Evolutionary conservation across 2,329 filamentous ascomycete species (phyloP).

Genomic region (Rutstroemia sp.): DNA sequence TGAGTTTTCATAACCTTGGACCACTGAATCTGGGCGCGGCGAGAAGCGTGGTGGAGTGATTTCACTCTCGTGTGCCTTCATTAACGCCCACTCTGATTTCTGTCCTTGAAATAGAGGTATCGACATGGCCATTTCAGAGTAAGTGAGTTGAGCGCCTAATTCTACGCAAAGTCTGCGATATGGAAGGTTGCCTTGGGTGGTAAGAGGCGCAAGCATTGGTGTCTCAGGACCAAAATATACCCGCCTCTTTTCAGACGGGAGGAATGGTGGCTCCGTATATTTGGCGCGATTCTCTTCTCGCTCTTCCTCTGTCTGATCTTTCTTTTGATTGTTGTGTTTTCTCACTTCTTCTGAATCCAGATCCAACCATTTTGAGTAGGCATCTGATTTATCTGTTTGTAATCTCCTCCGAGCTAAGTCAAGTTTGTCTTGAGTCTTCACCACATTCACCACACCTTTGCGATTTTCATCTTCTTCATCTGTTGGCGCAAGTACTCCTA

Average conservation of each 20-base stretch:
- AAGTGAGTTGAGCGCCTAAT: slow-evolving; percentile 85
- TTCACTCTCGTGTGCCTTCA: slow-evolving; percentile 88
- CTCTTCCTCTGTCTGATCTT: slow-evolving; percentile 33
- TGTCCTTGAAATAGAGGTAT: slow-evolving; percentile 83
- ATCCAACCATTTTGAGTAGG: slow-evolving; percentile 72
- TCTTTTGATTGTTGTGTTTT: slow-evolving; percentile 39
- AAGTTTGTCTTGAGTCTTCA: slow-evolving; percentile 63
- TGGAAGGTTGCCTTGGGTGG: slow-evolving; percentile 92
- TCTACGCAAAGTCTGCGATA: slow-evolving; percentile 87
- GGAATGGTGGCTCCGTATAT: slow-evolving; percentile 80
- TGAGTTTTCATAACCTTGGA: slow-evolving; percentile 72
- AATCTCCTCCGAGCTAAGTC: slow-evolving; percentile 66
- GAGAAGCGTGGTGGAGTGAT: slow-evolving; percentile 62
- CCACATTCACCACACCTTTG: slow-evolving; percentile 66
- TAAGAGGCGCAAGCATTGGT: slow-evolving; percentile 86
- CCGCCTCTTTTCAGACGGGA: slow-evolving; percentile 85
- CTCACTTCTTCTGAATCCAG: slow-evolving; percentile 47
- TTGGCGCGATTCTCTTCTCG: slow-evolving; percentile 66
- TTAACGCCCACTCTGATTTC: slow-evolving; percentile 87
- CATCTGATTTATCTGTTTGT: slow-evolving; percentile 64
- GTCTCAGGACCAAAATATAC: slow-evolving; percentile 94
- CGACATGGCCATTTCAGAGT: slow-evolving; percentile 97
- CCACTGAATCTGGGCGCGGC: slow-evolving; percentile 39
- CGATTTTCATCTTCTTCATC: slow-evolving; percentile 39
- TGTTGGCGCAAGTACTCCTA: slow-evolving; percentile 15